phyloP scores from a whole-genome alignment of 2,329 filamentous ascomycete genomes.

The Nothophoma quercina region DNA sequence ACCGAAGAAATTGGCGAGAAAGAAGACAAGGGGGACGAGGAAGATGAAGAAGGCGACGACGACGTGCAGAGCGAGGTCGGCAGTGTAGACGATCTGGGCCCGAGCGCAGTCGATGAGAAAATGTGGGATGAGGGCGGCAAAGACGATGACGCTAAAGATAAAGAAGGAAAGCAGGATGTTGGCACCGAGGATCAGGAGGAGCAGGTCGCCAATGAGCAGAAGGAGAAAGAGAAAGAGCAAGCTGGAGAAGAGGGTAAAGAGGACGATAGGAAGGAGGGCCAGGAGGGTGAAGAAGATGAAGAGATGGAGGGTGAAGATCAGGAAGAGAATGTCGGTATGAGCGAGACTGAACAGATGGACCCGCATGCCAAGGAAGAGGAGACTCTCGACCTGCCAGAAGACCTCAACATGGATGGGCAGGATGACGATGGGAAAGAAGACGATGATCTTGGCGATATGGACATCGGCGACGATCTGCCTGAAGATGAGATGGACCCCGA shows the following conservation, averaged over 20 bases:
- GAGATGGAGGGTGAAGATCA: conserved; percentile 67
- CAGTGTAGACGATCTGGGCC: conserved; percentile 88
- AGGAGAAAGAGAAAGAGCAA: conserved; percentile 60
- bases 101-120: conserved; percentile 93
- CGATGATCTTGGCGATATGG: conserved; percentile 47
- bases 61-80: conserved; percentile 87
- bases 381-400: conserved; percentile 82
- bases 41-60: conserved; percentile 58
- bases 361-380: conserved; percentile 84
- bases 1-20: conserved; percentile 66
- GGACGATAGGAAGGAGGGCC: conserved; percentile 66
- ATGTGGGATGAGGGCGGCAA: conserved; percentile 93
- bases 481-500: conserved; percentile 43
- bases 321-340: conserved; percentile 67
- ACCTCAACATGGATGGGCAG: conserved; percentile 81
- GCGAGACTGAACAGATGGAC: conserved; percentile 72
- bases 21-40: conserved; percentile 67
- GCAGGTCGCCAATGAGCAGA: conserved; percentile 56
- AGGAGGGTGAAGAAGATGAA: conserved; percentile 65
- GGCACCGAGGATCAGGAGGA: conserved; percentile 59
- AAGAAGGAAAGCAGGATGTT: conserved; percentile 68
- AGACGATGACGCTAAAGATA: conserved; percentile 82
- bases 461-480: conserved; percentile 46
- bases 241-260: conserved; percentile 66
- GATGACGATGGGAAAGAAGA: conserved; percentile 66